Conservation (phyloP, 2,329 filamentous ascomycete genomes). For the Epichloe elymi region DNA sequence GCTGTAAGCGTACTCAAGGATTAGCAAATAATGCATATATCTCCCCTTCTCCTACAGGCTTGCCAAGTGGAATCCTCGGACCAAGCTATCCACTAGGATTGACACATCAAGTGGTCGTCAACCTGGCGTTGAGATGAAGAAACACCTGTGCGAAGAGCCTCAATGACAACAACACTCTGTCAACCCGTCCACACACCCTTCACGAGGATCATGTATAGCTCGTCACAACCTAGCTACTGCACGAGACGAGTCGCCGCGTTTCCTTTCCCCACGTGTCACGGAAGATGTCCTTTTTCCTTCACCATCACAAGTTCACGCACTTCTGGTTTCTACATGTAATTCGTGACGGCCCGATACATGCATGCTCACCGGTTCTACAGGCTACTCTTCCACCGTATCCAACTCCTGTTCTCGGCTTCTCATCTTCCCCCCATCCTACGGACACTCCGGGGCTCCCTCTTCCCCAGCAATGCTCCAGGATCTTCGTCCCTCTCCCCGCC, state of each 20-base stretch:
- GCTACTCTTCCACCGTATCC: constrained; percentile 45
- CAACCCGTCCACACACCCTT: neutral
- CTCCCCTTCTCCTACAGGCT: neutral
- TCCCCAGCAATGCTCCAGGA: constrained; percentile 71
- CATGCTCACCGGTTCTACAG: constrained; percentile 25
- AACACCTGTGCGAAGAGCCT: neutral
- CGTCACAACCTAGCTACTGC: constrained; percentile 2
- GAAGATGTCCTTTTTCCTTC: neutral
- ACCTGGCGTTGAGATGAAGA: neutral
- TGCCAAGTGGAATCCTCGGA: neutral
- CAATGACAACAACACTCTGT: no score
- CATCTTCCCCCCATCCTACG: constrained; percentile 55
- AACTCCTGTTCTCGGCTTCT: constrained; percentile 46
- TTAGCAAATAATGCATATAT: neutral
- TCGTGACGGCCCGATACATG: neutral
- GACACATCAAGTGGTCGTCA: neutral
- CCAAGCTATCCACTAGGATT: neutral
- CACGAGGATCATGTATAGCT: neutral
- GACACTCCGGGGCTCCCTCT: constrained; percentile 63
- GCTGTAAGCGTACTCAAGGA: no score
- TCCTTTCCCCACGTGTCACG: constrained; percentile 3
- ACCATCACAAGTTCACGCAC: constrained; percentile 6
- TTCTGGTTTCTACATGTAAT: constrained; percentile 2
- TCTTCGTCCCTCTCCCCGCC: constrained; percentile 48
- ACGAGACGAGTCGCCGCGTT: neutral